A percentile compares a stretch with the other conserved stretches of the same genome.
phyloP scores from a whole-genome alignment of 2,329 filamentous ascomycete genomes.

The Fusarium setosum region DNA sequence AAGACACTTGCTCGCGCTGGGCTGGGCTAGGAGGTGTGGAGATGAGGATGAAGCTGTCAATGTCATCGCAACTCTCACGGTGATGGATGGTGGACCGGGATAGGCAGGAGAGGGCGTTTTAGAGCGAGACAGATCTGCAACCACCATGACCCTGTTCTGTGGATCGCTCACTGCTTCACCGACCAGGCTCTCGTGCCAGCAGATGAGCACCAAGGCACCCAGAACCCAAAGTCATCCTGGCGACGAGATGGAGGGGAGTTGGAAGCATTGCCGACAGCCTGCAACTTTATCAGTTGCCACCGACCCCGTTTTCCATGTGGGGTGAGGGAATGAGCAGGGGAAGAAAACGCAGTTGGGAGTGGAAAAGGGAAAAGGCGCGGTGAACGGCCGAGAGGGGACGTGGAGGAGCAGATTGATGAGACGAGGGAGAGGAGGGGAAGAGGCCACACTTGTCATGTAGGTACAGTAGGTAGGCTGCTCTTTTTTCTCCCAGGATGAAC shows the following conservation, averaged over 20 bases:
- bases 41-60: conserved; percentile 10
- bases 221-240: conserved; percentile 2
- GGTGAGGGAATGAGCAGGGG: conserved; percentile 32
- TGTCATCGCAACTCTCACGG: not conserved
- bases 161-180: conserved; percentile 16
- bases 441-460: conserved; percentile 1
- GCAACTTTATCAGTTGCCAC: conserved; percentile 31
- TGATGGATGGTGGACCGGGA: conserved; percentile 15
- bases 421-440: conserved; percentile 20
- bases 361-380: conserved; percentile 34
- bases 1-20: conserved; percentile 2
- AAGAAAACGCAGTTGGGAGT: conserved; percentile 25
- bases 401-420: conserved; percentile 8
- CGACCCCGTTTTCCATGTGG: conserved; percentile 33
- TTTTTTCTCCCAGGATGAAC: too few species aligned
- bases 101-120: conserved; percentile 17
- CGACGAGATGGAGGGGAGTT: conserved; percentile 15
- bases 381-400: conserved; percentile 19
- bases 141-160: conserved; percentile 29
- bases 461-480: too few species aligned
- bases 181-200: not conserved
- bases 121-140: conserved; percentile 37
- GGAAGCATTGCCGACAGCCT: conserved; percentile 9
- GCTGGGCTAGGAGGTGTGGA: conserved; percentile 4
- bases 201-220: too few species aligned